phyloP scores from a whole-genome alignment of 108 stramenopile genomes.

The Skeletonema grethae region DNA sequence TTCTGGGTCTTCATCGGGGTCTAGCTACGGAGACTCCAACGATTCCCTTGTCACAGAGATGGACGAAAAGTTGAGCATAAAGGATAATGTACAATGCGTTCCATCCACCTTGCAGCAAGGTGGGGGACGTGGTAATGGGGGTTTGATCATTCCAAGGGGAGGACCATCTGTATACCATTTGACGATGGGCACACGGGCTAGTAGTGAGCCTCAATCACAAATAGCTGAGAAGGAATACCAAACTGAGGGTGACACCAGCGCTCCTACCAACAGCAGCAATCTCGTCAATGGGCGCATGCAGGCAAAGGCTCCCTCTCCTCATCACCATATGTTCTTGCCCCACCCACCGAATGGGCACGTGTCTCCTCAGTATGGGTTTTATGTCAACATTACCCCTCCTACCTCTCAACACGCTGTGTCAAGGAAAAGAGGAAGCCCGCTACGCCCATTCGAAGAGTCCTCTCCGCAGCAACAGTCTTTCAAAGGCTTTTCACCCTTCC shows the following conservation, averaged over 20 bases:
- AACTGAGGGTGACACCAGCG: neutral
- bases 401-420: constrained; percentile 58
- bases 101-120: constrained; percentile 33
- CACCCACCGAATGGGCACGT: constrained; percentile 58
- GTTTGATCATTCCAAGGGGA: constrained; percentile 41
- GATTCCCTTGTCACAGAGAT: constrained; percentile 4
- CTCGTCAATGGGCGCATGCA: constrained; percentile 6
- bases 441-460: constrained; percentile 8
- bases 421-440: constrained; percentile 18
- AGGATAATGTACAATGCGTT: constrained; percentile 22
- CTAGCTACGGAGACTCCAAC: constrained; percentile 17
- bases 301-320: constrained; percentile 49
- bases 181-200: neutral
- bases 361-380: constrained; percentile 82
- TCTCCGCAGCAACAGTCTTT: constrained; percentile 29
- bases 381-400: constrained; percentile 78
- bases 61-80: neutral
- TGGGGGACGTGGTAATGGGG: constrained; percentile 30
- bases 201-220: neutral
- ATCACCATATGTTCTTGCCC: constrained; percentile 41
- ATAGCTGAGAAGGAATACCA: neutral
- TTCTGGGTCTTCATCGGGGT: constrained; percentile 40
- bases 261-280: constrained; percentile 6
- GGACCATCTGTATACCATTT: constrained; percentile 19
- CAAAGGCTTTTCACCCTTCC: constrained; percentile 33